Evolutionary conservation across 371 early-diverging fungal species (phyloP), one percentile per base, ranked within the genome.

Genomic region (Parasitella parasitica): DNA sequence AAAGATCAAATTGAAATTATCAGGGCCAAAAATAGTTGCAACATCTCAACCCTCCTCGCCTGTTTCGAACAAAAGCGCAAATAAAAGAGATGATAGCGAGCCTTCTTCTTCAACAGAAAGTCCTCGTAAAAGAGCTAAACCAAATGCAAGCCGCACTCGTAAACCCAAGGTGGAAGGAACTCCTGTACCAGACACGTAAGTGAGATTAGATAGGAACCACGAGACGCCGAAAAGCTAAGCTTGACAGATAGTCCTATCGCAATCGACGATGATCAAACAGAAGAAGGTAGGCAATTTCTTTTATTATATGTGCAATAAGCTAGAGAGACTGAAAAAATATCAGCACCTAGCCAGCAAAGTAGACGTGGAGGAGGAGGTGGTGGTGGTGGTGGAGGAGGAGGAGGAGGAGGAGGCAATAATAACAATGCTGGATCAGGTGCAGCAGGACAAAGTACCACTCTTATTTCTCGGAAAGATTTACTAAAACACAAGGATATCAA

Each of bases 401-500:
- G n/a, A n/a, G n/a, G n/a, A n/a, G n/a, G n/a, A n/a, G 39, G 26
- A 18, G 54, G 61, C 16, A 46, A 54, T 13, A 51, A 39, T 6
- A 64, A 55, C 18, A 37, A 54, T 35, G 24, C 36, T 48, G 20
- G 30, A 28, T 4, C 35, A 39, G 36, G 36, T 28, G 24, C 49
- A 27, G 43, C 54, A 39, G 37, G 49, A 34, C 11, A 53, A 20
- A 18, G 28, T 7, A 57, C 48, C 30, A 37, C 57, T 28, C 35
- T 46, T 4, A 55, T 66, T 18, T 41, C 56, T 26, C 54, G 58
- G 34, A 75, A 66, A 50, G 73, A 73, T 20, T 59, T 78, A n/a
- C 39, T 75, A 22, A 71, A 71, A 43, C 57, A 75, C 43, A 78
- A 75, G 34, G 78, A 75, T 35, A 61, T 63, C 41, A 70, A 72